Percentiles rank a stretch among this genome's conserved stretches.
Conservation (phyloP, 768 basidiomycete species). For the Boletellus ananas region DNA sequence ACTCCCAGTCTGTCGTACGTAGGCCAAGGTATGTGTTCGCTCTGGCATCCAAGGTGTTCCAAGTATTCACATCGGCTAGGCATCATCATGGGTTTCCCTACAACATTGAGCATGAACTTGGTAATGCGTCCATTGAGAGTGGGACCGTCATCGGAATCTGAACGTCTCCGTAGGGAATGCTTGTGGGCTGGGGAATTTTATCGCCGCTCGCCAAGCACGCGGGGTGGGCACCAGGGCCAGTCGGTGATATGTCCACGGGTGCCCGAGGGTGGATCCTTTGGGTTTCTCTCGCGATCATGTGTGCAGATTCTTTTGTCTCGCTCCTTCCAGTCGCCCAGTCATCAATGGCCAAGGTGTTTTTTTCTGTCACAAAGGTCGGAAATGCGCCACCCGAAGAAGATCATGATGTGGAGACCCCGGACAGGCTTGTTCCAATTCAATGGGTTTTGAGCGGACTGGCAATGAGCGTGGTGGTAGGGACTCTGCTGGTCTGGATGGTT, state of each 20-base stretch:
- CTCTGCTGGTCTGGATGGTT: slow-evolving; percentile 78
- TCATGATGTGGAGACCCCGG: slow-evolving; percentile 70
- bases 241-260: slow-evolving; percentile 81
- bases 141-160: background rate
- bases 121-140: slow-evolving; percentile 38
- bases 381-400: slow-evolving; percentile 31
- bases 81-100: slow-evolving; percentile 97
- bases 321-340: slow-evolving; percentile 71
- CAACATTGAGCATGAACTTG: slow-evolving; percentile 89
- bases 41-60: background rate
- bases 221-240: slow-evolving; percentile 94
- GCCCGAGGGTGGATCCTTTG: slow-evolving; percentile 98
- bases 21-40: slow-evolving; percentile 62
- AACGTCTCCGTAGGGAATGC: slow-evolving; percentile 65
- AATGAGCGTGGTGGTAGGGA: slow-evolving; percentile 62
- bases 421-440: slow-evolving; percentile 71
- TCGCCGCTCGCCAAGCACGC: slow-evolving; percentile 77
- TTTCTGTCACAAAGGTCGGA: slow-evolving; percentile 24
- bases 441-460: slow-evolving; percentile 76
- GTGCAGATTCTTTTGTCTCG: slow-evolving; percentile 83
- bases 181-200: slow-evolving; percentile 94
- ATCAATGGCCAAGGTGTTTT: slow-evolving; percentile 38
- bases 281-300: slow-evolving; percentile 94
- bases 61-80: slow-evolving; percentile 40
- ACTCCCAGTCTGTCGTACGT: slow-evolving; percentile 90